Evolutionary conservation across 352 stramenopile species (phyloP).

Genomic region (Globisporangium apiculatum): DNA sequence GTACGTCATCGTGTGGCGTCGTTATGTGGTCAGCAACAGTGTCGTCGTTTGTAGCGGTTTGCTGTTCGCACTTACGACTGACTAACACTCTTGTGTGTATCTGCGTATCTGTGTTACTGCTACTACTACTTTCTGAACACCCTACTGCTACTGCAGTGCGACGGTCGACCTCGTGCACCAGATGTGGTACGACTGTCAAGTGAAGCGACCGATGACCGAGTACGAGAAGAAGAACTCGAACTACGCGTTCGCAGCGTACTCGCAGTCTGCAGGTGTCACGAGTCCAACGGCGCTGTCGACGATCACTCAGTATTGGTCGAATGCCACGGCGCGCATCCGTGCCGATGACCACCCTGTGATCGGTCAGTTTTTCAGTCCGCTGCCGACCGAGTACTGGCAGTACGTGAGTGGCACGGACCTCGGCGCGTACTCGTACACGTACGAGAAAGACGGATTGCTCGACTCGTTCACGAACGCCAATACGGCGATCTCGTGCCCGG

Average conservation of each 20-base stretch:
- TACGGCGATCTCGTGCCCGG: constrained; percentile 5
- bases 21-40: no score
- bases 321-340: constrained; percentile 14
- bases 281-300: constrained; percentile 27
- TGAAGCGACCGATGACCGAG: constrained; percentile 41
- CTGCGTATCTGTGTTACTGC: neutral
- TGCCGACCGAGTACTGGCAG: constrained; percentile 55
- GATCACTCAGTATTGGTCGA: constrained; percentile 43
- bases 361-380: constrained; percentile 36
- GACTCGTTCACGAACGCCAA: constrained; percentile 8
- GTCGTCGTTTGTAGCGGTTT: no score
- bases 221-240: constrained; percentile 37
- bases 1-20: constrained; percentile 25
- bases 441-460: constrained; percentile 45
- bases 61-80: neutral
- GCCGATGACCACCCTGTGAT: constrained; percentile 40
- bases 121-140: no score
- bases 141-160: constrained; percentile 16
- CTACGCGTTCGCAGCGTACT: constrained; percentile 45
- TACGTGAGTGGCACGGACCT: constrained; percentile 45
- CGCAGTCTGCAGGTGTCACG: constrained; percentile 15
- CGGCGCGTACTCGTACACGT: constrained; percentile 53
- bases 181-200: constrained; percentile 63
- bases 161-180: constrained; percentile 57
- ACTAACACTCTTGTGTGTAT: neutral